Evolutionary conservation across 495 filamentous ascomycete species (phyloP).

Genomic region (Cladorrhinum samala): DNA sequence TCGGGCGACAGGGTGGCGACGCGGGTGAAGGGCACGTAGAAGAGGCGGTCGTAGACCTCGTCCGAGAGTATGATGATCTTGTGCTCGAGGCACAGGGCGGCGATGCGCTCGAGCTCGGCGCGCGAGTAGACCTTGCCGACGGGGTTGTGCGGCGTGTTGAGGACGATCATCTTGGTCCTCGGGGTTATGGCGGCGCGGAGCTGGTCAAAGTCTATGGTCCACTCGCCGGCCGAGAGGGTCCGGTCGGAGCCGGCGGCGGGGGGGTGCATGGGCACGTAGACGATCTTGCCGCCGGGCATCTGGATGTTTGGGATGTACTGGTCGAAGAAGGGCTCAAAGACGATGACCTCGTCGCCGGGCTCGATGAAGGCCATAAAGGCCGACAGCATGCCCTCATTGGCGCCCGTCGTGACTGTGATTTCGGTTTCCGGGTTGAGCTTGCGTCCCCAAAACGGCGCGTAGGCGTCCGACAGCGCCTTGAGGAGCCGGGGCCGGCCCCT

Average conservation of each 20-base stretch:
- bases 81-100: slow-evolving; percentile 83
- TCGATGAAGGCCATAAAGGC: slow-evolving; percentile 97
- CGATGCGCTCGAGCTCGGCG: slow-evolving; percentile 78
- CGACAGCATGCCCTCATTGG: slow-evolving; percentile 93
- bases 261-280: slow-evolving; percentile 88
- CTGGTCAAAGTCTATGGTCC: slow-evolving; percentile 77
- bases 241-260: slow-evolving; percentile 74
- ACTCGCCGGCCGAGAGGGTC: slow-evolving; percentile 79
- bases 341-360: slow-evolving; percentile 88
- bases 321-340: slow-evolving; percentile 98
- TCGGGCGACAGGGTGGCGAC: slow-evolving; percentile 85
- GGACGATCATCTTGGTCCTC: slow-evolving; percentile 90
- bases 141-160: slow-evolving; percentile 81
- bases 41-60: slow-evolving; percentile 93
- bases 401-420: slow-evolving; percentile 90
- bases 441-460: slow-evolving; percentile 76
- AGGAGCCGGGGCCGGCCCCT: slow-evolving; percentile 84
- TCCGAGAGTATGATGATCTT: slow-evolving; percentile 94
- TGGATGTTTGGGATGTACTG: slow-evolving; percentile 98
- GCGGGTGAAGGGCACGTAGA: slow-evolving; percentile 89
- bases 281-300: slow-evolving; percentile 91
- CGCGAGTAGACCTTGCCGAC: slow-evolving; percentile 90
- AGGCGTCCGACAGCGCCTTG: slow-evolving; percentile 86
- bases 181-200: slow-evolving; percentile 79
- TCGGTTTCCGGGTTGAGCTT: slow-evolving; percentile 82